A percentile compares a stretch with the other conserved stretches of the same genome.
Evolutionary conservation across 1,284 basidiomycete species (phyloP).

Genomic region (Austroboletus novae-zelandiae): DNA sequence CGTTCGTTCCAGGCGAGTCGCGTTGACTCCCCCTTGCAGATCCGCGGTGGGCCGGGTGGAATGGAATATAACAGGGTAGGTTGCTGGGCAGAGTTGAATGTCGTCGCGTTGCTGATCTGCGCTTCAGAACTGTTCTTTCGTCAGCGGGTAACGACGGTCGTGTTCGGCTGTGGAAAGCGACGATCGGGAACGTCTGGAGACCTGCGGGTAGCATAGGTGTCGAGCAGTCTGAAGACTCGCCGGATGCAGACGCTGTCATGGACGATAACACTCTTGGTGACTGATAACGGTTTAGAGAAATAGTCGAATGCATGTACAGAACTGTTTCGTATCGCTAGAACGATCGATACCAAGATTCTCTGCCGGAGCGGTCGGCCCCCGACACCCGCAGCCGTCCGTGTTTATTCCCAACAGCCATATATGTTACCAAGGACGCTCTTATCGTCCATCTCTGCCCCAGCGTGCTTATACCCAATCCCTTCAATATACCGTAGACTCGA

Average conservation of each 20-base stretch:
- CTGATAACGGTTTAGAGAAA: constrained; percentile 6
- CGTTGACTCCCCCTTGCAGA: constrained; percentile 32
- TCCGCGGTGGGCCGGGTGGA: constrained; percentile 71
- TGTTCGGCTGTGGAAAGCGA: constrained; percentile 86
- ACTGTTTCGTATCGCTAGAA: too few species aligned
- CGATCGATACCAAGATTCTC: too few species aligned
- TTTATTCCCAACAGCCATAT: too few species aligned
- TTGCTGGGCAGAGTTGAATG: constrained; percentile 5
- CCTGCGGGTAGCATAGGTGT: constrained; percentile 76
- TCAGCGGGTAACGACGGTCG: constrained; percentile 89
- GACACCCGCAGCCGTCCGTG: too few species aligned
- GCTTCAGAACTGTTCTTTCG: constrained; percentile 76
- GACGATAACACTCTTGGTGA: constrained; percentile 27
- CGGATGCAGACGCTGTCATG: constrained; percentile 35
- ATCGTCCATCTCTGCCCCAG: too few species aligned
- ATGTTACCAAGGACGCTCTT: too few species aligned
- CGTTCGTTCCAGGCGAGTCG: not conserved
- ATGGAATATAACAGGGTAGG: constrained; percentile 87
- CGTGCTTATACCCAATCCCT: too few species aligned
- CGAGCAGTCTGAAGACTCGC: constrained; percentile 64
- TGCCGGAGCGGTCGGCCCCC: too few species aligned
- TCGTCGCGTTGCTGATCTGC: constrained; percentile 5
- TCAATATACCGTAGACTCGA: not conserved
- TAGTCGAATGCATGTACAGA: not conserved
- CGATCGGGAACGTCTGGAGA: constrained; percentile 71